Evolutionary conservation across 2,329 filamentous ascomycete species (phyloP).

Genomic region (Fusarium udum): DNA sequence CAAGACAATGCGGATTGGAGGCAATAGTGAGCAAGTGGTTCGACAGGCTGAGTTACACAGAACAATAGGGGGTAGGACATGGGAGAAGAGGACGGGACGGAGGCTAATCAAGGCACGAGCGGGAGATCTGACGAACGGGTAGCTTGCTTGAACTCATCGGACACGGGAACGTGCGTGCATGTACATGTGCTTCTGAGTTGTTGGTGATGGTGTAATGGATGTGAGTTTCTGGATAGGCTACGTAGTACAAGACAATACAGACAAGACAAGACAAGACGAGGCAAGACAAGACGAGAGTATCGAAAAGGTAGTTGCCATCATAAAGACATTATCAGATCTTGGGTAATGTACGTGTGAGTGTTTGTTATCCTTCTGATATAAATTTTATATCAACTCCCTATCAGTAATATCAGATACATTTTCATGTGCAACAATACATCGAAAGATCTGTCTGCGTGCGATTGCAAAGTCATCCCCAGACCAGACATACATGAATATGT

Average conservation of each 20-base stretch:
- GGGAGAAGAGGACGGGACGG: conserved; percentile 22
- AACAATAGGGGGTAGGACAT: conserved; percentile 8
- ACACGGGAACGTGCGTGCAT: conserved; percentile 43
- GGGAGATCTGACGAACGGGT: conserved; percentile 42
- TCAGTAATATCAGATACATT: not conserved
- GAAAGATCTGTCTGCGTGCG: not conserved
- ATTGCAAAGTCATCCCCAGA: conserved; percentile 16
- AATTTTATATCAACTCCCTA: not conserved
- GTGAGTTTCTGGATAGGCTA: conserved; percentile 1
- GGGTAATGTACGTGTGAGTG: not conserved
- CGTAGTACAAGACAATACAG: not conserved
- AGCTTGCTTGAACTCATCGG: conserved; percentile 44
- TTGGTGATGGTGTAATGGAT: conserved; percentile 6
- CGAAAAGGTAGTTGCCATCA: not conserved
- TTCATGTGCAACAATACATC: conserved; percentile 1
- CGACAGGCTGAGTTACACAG: conserved; percentile 7
- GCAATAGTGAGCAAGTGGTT: not conserved
- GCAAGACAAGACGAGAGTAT: not conserved
- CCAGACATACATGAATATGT: conserved; percentile 6
- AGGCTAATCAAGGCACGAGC: conserved; percentile 24
- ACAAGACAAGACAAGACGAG: not conserved
- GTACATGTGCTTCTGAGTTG: conserved; percentile 25
- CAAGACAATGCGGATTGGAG: not conserved
- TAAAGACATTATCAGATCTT: not conserved
- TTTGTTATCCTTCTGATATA: not conserved